These are phyloP conservation scores for Leonotis leonurus DNA, from an alignment of 257 asterid genomes.

Conservation along the genomic window DNA sequence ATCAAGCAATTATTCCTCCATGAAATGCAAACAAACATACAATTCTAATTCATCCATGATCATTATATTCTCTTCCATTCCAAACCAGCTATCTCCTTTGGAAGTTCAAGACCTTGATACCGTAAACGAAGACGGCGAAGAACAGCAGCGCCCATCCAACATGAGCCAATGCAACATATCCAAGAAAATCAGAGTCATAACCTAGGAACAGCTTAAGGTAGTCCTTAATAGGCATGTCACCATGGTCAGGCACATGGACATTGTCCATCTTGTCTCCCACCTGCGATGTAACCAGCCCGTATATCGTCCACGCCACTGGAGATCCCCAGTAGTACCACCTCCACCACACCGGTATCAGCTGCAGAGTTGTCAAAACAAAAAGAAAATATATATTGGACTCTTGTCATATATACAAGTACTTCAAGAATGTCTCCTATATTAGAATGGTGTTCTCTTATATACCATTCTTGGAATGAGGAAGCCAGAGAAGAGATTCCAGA, in stretches of 20 bases:
- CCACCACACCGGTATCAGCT: slow-evolving; percentile 70
- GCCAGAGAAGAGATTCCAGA: slow-evolving; percentile 69
- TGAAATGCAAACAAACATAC: slow-evolving; percentile 1
- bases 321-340: slow-evolving; percentile 80
- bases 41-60: not conserved
- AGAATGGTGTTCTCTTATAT: not conserved
- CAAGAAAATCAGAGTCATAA: slow-evolving; percentile 52
- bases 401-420: not conserved
- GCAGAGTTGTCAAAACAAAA: slow-evolving; percentile 4
- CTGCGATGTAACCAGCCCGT: slow-evolving; percentile 49
- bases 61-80: too few relatives aligned
- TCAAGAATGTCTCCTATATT: not conserved
- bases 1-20: not conserved
- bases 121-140: slow-evolving; percentile 54
- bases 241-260: slow-evolving; percentile 44
- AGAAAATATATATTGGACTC: not conserved
- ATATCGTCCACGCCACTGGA: slow-evolving; percentile 52
- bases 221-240: slow-evolving; percentile 39
- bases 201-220: slow-evolving; percentile 45
- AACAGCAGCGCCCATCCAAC: slow-evolving; percentile 62
- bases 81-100: slow-evolving; percentile 43
- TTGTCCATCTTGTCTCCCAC: slow-evolving; percentile 33
- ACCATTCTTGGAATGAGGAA: slow-evolving; percentile 67
- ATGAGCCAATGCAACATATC: slow-evolving; percentile 57
- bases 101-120: slow-evolving; percentile 57